phyloP scores from a whole-genome alignment of 768 basidiomycete species.

The Auriscalpium vulgare region DNA sequence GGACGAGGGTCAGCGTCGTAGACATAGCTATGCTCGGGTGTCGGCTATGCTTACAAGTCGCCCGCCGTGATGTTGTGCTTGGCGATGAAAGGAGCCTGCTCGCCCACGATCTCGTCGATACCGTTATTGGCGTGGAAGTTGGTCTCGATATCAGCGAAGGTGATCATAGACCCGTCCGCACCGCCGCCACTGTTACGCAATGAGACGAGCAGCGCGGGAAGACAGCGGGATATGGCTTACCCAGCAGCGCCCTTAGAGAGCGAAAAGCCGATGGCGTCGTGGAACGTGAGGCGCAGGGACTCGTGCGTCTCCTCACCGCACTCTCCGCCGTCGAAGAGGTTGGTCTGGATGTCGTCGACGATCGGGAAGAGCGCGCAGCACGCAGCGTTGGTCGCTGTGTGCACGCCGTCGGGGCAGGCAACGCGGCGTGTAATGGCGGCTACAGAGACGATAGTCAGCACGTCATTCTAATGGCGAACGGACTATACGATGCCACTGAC shows the following conservation, averaged over 20 bases:
- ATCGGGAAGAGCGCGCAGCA: conserved; percentile 26
- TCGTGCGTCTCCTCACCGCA: conserved; percentile 28
- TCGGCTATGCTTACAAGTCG: conserved; percentile 33
- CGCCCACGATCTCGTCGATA: conserved; percentile 10
- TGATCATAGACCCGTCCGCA: conserved; percentile 19
- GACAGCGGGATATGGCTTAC: not conserved
- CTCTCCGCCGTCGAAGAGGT: conserved; percentile 20
- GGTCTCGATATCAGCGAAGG: conserved; percentile 9
- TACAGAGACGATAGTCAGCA: not conserved
- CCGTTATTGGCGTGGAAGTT: conserved; percentile 17
- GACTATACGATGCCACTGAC: not conserved
- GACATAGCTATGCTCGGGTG: not conserved
- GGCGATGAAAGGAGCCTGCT: conserved; percentile 27
- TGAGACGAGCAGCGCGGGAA: conserved; percentile 1
- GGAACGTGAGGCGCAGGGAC: too few species aligned
- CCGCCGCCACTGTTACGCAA: conserved; percentile 14
- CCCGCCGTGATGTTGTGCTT: conserved; percentile 32
- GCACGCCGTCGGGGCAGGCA: conserved; percentile 22
- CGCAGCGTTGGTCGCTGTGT: conserved; percentile 20
- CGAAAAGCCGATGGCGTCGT: too few species aligned
- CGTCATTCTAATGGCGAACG: not conserved
- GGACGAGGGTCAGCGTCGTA: not conserved
- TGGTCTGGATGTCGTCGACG: conserved; percentile 23
- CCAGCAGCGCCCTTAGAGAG: too few species aligned
- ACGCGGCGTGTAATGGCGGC: conserved; percentile 17